These are phyloP conservation scores for Pichia manshurica DNA, from an alignment of 805 yeast species.

Conservation along the genomic window DNA sequence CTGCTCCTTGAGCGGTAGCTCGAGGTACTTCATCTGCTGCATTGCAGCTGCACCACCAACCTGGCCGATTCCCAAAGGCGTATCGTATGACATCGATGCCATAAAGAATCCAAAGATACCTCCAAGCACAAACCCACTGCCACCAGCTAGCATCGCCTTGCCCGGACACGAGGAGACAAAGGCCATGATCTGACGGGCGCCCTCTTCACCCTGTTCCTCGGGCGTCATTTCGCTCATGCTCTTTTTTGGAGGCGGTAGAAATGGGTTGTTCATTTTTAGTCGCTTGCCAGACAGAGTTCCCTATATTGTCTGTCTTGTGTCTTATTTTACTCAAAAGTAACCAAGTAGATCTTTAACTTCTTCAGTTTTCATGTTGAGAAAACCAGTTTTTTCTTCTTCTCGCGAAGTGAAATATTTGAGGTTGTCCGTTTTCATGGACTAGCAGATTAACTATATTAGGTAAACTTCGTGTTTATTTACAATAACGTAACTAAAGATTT, in stretches of 20 bases:
- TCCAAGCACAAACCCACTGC: conserved; percentile 88
- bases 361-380: neutral
- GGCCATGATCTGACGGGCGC: conserved; percentile 76
- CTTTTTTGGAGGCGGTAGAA: conserved; percentile 40
- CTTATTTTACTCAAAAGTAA: too few relatives aligned
- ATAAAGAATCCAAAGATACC: conserved; percentile 94
- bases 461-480: neutral
- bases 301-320: too few relatives aligned
- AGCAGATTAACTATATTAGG: neutral
- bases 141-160: conserved; percentile 86
- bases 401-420: too few relatives aligned
- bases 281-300: too few relatives aligned
- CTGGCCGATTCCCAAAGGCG: conserved; percentile 51
- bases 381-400: too few relatives aligned
- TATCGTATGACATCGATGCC: conserved; percentile 85
- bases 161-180: conserved; percentile 95
- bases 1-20: conserved; percentile 87
- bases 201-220: conserved; percentile 89
- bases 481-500: neutral
- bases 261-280: conserved; percentile 28
- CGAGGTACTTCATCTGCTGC: conserved; percentile 26
- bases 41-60: conserved; percentile 24
- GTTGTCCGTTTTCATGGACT: too few relatives aligned
- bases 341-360: neutral
- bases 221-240: conserved; percentile 69